Evolutionary conservation across 106 monocot species (phyloP).

Genomic region (Triglochin maritima): DNA sequence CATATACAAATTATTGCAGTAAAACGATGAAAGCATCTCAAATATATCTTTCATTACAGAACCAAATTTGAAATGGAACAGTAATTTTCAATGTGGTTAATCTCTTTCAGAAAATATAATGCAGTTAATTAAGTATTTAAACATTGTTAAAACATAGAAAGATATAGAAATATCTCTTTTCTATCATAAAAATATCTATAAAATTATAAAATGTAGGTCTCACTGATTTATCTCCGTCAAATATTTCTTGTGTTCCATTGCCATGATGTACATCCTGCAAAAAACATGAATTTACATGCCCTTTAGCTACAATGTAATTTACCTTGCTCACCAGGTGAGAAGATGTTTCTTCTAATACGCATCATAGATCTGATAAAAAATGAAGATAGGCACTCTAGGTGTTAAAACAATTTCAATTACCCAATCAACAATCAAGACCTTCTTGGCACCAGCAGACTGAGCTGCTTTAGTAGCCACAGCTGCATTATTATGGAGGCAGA

Average conservation of each 20-base stretch:
- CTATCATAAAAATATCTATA: background rate
- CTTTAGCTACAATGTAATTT: background rate
- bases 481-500: constrained; percentile 96
- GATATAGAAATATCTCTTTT: background rate
- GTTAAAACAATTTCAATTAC: constrained; percentile 26
- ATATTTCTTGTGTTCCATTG: constrained; percentile 99
- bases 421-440: constrained; percentile 96
- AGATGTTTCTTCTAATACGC: background rate
- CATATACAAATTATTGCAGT: too few relatives aligned
- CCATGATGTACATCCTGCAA: constrained; percentile 98
- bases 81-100: too few relatives aligned
- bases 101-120: too few relatives aligned
- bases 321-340: background rate
- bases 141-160: background rate
- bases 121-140: background rate
- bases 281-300: constrained; percentile 2
- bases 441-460: constrained; percentile 80
- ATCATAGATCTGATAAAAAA: background rate
- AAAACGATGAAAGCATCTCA: too few relatives aligned
- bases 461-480: constrained; percentile 92
- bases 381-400: background rate
- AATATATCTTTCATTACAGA: too few relatives aligned
- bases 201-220: constrained; percentile 12
- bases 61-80: too few relatives aligned
- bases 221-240: constrained; percentile 77